Conservation (phyloP, 176 grass and related monocot genomes). For the Echinochloa phyllopogon region DNA sequence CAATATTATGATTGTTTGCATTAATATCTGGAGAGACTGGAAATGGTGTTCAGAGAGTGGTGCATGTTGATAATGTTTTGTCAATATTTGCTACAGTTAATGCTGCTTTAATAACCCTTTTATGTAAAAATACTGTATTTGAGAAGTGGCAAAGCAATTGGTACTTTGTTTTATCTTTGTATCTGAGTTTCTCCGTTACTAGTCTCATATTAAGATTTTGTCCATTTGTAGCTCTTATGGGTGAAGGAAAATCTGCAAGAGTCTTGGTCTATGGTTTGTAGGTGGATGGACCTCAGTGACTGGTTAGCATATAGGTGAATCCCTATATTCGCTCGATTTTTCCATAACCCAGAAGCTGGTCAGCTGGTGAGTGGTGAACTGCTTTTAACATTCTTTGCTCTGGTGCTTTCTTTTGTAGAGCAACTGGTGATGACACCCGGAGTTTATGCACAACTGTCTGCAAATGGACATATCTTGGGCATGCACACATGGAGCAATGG, state of each 20-base stretch:
- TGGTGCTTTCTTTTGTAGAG: conserved; percentile 59
- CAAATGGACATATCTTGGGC: conserved; percentile 96
- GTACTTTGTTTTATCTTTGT: conserved; percentile 19
- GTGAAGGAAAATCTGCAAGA: conserved; percentile 96
- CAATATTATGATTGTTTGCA: not conserved
- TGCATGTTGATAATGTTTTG: not conserved
- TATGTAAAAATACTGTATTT: not conserved
- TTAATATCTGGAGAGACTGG: not conserved
- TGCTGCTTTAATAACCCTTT: not conserved
- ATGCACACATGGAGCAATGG: conserved; percentile 80
- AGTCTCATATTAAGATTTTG: conserved; percentile 4
- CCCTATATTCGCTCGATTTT: conserved; percentile 27
- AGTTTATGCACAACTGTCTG: conserved; percentile 97
- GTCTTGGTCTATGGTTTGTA: conserved; percentile 86
- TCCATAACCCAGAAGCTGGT: not conserved
- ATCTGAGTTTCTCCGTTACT: conserved; percentile 12
- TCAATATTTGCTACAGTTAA: not conserved
- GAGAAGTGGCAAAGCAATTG: not conserved
- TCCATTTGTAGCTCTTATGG: conserved; percentile 82
- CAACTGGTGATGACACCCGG: conserved; percentile 92
- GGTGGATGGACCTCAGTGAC: conserved; percentile 99
- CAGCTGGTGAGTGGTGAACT: not conserved
- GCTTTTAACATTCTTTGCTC: conserved; percentile 30
- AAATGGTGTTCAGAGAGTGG: conserved; percentile 7
- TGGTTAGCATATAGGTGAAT: conserved; percentile 95